These are phyloP conservation scores for Syzygium malaccense DNA, from an alignment of 441 rosid genomes.

Conservation along the genomic window DNA sequence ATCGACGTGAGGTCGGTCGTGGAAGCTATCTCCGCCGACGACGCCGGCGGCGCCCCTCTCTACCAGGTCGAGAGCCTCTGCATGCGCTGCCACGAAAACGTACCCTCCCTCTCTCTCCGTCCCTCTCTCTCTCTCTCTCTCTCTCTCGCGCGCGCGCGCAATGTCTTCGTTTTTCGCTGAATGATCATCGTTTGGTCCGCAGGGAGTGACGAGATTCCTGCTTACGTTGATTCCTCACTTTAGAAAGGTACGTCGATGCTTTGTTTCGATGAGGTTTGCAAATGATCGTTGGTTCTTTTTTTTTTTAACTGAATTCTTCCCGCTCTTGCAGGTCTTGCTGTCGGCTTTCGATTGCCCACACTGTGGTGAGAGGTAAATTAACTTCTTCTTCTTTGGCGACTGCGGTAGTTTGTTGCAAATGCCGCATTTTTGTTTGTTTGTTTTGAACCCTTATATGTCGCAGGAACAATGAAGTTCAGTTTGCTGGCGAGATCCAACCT, in stretches of 20 bases:
- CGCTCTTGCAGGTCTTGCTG: slow-evolving; percentile 50
- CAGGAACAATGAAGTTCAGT: slow-evolving; percentile 96
- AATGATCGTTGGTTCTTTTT: background rate
- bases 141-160: background rate
- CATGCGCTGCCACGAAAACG: slow-evolving; percentile 87
- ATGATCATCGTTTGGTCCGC: slow-evolving; percentile 1
- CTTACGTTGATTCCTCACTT: slow-evolving; percentile 86
- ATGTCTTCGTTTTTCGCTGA: background rate
- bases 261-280: background rate
- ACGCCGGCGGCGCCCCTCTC: slow-evolving; percentile 45
- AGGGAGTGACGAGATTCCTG: slow-evolving; percentile 73
- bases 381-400: background rate
- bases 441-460: background rate
- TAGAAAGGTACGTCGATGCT: slow-evolving; percentile 48
- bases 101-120: slow-evolving; percentile 13
- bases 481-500: slow-evolving; percentile 89
- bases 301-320: background rate
- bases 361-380: slow-evolving; percentile 75
- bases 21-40: slow-evolving; percentile 65
- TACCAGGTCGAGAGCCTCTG: slow-evolving; percentile 91
- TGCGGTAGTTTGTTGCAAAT: background rate
- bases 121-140: background rate
- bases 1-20: slow-evolving; percentile 73
- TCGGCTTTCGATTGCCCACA: slow-evolving; percentile 93
- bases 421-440: background rate